phyloP scores from a whole-genome alignment of 441 rosid genomes.

The Pelargonium citronellum region DNA sequence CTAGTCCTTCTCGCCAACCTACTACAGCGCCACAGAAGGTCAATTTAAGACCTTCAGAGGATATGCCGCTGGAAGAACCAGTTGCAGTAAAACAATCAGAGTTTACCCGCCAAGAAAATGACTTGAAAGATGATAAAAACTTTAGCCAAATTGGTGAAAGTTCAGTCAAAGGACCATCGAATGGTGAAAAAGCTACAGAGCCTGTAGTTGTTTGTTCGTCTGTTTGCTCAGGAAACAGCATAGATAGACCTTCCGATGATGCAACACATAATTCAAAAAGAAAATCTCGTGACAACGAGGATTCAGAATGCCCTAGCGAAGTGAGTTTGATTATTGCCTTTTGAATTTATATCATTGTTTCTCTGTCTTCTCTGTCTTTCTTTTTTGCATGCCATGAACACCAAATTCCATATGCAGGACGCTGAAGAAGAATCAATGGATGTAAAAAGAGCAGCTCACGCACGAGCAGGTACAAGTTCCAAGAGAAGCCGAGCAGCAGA shows the following conservation, averaged over 20 bases:
- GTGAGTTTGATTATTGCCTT: slow-evolving; percentile 34
- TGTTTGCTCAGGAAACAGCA: slow-evolving; percentile 62
- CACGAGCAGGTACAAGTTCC: slow-evolving; percentile 42
- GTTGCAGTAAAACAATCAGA: slow-evolving; percentile 32
- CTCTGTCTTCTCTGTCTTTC: background rate
- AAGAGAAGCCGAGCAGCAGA: slow-evolving; percentile 91
- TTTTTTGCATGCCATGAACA: slow-evolving; percentile 6
- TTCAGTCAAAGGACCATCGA: slow-evolving; percentile 35
- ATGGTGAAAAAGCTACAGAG: slow-evolving; percentile 43
- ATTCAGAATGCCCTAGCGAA: slow-evolving; percentile 61
- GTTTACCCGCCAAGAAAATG: slow-evolving; percentile 28
- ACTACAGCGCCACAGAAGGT: slow-evolving; percentile 30
- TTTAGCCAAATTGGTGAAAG: slow-evolving; percentile 25
- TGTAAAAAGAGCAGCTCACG: slow-evolving; percentile 37
- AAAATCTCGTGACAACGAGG: slow-evolving; percentile 45
- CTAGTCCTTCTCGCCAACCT: slow-evolving; percentile 31
- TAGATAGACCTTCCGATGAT: slow-evolving; percentile 55
- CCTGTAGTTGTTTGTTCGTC: slow-evolving; percentile 47
- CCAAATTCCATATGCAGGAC: slow-evolving; percentile 43
- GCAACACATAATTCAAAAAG: slow-evolving; percentile 49
- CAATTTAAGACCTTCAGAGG: slow-evolving; percentile 33
- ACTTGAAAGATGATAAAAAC: slow-evolving; percentile 29
- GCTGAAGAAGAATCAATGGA: slow-evolving; percentile 63
- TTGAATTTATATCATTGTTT: background rate
- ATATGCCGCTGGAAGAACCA: slow-evolving; percentile 31